Evolutionary conservation across 768 basidiomycete genomes (phyloP).

Genomic region (Fomitopsis serialis): DNA sequence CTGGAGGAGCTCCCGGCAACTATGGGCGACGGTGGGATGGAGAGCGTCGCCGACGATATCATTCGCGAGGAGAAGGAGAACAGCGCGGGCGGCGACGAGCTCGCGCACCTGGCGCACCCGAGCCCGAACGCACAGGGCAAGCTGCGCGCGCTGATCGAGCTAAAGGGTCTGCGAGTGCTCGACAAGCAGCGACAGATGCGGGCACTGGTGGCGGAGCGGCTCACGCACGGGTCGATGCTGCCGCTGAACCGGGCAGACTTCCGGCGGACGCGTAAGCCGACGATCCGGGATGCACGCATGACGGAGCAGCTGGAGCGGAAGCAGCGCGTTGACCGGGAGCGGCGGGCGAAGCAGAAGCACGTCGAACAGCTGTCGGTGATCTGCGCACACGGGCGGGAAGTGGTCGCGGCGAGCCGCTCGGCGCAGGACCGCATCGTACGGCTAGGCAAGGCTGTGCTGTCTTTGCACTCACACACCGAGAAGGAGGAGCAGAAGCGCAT

Average conservation of each 20-base stretch:
- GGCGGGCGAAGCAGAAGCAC: conserved; percentile 93
- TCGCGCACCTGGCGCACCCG: conserved; percentile 36
- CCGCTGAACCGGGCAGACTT: conserved; percentile 91
- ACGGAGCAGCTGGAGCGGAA: conserved; percentile 88
- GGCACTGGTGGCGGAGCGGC: conserved; percentile 78
- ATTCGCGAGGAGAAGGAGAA: conserved; percentile 27
- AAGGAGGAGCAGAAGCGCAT: conserved; percentile 98
- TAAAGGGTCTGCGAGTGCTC: conserved; percentile 82
- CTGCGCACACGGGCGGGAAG: conserved; percentile 73
- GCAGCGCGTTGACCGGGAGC: conserved; percentile 89
- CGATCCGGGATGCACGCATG: conserved; percentile 80
- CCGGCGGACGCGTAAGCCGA: conserved; percentile 80
- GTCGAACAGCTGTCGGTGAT: conserved; percentile 90
- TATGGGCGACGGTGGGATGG: conserved; percentile 72
- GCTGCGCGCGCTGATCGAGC: conserved; percentile 86
- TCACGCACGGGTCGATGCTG: conserved; percentile 82
- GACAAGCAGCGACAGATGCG: conserved; percentile 90
- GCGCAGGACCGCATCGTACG: conserved; percentile 53
- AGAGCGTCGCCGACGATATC: conserved; percentile 38
- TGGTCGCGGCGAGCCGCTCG: conserved; percentile 54
- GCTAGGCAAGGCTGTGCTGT: conserved; percentile 74
- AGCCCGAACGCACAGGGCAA: conserved; percentile 71
- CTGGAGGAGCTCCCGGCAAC: conserved; percentile 76
- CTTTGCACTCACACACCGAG: conserved; percentile 86
- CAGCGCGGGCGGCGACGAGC: conserved; percentile 22